A percentile compares a stretch with the other conserved stretches of the same genome.
Evolutionary conservation across 352 stramenopile genomes (phyloP).

Genomic region (Globisporangium lucens): DNA sequence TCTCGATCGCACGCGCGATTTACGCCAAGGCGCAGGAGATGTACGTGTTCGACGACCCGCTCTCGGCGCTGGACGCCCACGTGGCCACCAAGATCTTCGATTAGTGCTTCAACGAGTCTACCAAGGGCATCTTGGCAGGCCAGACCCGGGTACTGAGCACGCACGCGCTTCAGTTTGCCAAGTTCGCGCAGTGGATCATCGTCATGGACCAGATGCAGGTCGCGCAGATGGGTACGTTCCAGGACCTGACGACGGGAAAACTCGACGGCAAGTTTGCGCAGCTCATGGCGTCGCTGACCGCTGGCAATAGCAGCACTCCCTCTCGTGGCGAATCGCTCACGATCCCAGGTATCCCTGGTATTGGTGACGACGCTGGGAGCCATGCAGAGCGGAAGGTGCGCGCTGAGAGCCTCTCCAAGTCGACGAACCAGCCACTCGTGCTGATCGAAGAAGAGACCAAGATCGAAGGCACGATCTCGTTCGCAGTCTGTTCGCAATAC

Average conservation of each 20-base stretch:
- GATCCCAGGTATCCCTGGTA: background rate
- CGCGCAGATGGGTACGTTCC: constrained; percentile 58
- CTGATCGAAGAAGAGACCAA: constrained; percentile 52
- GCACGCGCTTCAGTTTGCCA: constrained; percentile 51
- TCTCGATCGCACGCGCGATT: constrained; percentile 65
- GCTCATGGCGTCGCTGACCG: constrained; percentile 25
- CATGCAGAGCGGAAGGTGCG: background rate
- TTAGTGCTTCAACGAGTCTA: constrained; percentile 43
- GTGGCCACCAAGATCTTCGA: constrained; percentile 50
- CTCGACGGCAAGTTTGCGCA: constrained; percentile 41
- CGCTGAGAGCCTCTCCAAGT: constrained; percentile 15
- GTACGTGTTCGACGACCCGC: constrained; percentile 65
- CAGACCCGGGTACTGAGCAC: constrained; percentile 53
- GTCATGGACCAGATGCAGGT: constrained; percentile 70
- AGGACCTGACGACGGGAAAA: constrained; percentile 37
- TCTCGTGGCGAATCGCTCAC: too few species aligned
- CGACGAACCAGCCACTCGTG: constrained; percentile 8
- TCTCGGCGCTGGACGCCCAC: constrained; percentile 56
- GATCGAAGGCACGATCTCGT: constrained; percentile 35
- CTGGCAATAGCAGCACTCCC: background rate
- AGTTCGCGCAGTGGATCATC: constrained; percentile 62
- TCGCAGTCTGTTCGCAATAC: constrained; percentile 43
- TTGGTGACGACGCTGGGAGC: background rate
- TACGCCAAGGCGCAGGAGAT: constrained; percentile 51
- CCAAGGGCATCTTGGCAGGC: constrained; percentile 36